Conservation (phyloP, 176 grass and related monocot species). For the Oryza longistaminata region DNA sequence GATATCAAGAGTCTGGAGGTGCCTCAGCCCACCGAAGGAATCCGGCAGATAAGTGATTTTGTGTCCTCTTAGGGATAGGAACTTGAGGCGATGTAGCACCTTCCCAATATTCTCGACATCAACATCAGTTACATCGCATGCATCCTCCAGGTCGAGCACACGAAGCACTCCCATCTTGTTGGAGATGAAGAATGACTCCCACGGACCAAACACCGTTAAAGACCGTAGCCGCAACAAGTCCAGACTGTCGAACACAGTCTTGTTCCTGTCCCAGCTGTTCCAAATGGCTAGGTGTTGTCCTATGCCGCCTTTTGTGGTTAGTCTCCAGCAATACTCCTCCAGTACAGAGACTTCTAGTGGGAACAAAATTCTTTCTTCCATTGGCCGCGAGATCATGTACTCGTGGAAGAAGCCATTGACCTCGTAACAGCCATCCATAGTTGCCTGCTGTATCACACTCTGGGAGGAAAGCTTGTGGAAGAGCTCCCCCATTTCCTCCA, state of each 20-base stretch:
- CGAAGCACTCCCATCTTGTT: background rate
- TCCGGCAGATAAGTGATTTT: background rate
- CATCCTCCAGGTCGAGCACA: slow-evolving; percentile 29
- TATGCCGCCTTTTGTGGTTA: background rate
- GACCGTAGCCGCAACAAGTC: background rate
- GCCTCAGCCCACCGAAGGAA: background rate
- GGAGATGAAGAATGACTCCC: background rate
- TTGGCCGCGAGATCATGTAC: slow-evolving; percentile 6
- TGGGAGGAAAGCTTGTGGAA: background rate
- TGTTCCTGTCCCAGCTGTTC: background rate
- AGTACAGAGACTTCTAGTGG: background rate
- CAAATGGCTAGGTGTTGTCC: background rate
- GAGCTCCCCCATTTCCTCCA: background rate
- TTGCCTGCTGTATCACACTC: background rate
- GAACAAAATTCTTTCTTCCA: background rate
- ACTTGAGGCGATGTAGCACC: slow-evolving; percentile 18
- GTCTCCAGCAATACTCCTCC: background rate
- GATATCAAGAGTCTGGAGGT: slow-evolving; percentile 17
- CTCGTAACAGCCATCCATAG: background rate
- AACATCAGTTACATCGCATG: background rate
- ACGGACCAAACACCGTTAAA: background rate
- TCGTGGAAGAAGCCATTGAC: slow-evolving; percentile 5
- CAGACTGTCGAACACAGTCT: background rate
- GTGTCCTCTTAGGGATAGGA: slow-evolving; percentile 9
- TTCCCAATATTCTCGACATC: background rate